A percentile compares a stretch with the other conserved stretches of the same genome.
These are phyloP conservation scores for Hypomontagnella monticulosa DNA, from an alignment of 495 filamentous ascomycete species.

Conservation along the genomic window DNA sequence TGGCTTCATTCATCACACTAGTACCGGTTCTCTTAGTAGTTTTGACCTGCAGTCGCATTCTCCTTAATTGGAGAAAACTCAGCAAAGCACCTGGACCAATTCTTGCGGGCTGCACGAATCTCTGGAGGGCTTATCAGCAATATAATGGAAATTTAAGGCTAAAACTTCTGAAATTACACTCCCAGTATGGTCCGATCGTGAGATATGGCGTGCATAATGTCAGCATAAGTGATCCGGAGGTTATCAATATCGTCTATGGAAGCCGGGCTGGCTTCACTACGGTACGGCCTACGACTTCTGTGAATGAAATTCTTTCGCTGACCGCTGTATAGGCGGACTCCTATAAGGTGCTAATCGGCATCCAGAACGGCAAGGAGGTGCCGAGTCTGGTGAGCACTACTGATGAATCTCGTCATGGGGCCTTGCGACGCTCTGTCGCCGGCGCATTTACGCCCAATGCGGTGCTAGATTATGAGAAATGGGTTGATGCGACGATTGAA, in stretches of 20 bases:
- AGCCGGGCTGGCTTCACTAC: slow-evolving; percentile 43
- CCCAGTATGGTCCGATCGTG: slow-evolving; percentile 39
- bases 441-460: slow-evolving; percentile 44
- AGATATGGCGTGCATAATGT: slow-evolving; percentile 44
- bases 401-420: slow-evolving; percentile 37
- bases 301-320: background rate
- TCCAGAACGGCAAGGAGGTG: slow-evolving; percentile 41
- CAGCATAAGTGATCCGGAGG: slow-evolving; percentile 44
- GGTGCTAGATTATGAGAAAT: slow-evolving; percentile 39
- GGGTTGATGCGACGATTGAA: slow-evolving; percentile 35
- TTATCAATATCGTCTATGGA: slow-evolving; percentile 43
- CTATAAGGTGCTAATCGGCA: slow-evolving; percentile 35
- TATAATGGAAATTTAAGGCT: slow-evolving; percentile 33
- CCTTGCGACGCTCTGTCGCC: slow-evolving; percentile 42
- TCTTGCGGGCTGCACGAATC: slow-evolving; percentile 39
- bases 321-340: slow-evolving; percentile 20
- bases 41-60: background rate
- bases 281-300: slow-evolving; percentile 16
- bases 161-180: slow-evolving; percentile 40
- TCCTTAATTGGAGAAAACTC: slow-evolving; percentile 35
- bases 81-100: slow-evolving; percentile 43
- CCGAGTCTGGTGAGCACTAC: slow-evolving; percentile 40
- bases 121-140: slow-evolving; percentile 44
- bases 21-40: too few relatives aligned
- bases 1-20: too few relatives aligned